Evolutionary conservation across 768 basidiomycete genomes (phyloP).

Genomic region (Xerocomellus amylosporus): DNA sequence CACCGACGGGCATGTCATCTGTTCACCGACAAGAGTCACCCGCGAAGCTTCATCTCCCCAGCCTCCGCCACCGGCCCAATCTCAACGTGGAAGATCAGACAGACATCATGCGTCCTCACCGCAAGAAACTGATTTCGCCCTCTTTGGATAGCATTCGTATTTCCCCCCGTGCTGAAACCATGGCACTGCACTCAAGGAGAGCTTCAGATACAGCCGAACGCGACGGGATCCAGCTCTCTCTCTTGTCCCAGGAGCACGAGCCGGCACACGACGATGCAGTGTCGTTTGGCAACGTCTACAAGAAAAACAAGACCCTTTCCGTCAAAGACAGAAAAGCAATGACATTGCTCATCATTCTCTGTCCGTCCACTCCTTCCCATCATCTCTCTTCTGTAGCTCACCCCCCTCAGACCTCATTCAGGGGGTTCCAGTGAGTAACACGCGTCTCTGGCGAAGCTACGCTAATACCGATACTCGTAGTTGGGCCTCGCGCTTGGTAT

Average conservation of each 20-base stretch:
- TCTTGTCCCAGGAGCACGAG: slow-evolving; percentile 56
- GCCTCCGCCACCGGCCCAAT: slow-evolving; percentile 31
- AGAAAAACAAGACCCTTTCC: slow-evolving; percentile 52
- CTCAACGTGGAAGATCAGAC: slow-evolving; percentile 39
- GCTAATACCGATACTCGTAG: slow-evolving; percentile 35
- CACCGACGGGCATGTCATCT: slow-evolving; percentile 23
- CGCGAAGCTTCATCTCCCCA: slow-evolving; percentile 25
- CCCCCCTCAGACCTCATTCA: slow-evolving; percentile 64
- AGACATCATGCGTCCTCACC: slow-evolving; percentile 25
- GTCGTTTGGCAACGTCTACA: slow-evolving; percentile 33
- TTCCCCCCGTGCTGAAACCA: slow-evolving; percentile 48
- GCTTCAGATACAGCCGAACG: slow-evolving; percentile 30
- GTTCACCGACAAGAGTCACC: slow-evolving; percentile 24
- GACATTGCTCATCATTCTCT: slow-evolving; percentile 80
- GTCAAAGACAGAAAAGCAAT: slow-evolving; percentile 81
- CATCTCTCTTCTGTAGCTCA: slow-evolving; percentile 14
- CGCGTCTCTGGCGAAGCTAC: slow-evolving; percentile 7
- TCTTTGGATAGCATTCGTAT: slow-evolving; percentile 60
- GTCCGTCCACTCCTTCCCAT: slow-evolving; percentile 47
- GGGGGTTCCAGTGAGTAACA: slow-evolving; percentile 76
- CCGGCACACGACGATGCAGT: slow-evolving; percentile 39
- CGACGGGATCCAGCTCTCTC: slow-evolving; percentile 60
- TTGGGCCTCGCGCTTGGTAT: slow-evolving; percentile 85
- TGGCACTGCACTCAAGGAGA: slow-evolving; percentile 36
- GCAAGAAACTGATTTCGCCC: slow-evolving; percentile 53